Conservation (phyloP, 106 monocot species). For the Ottelia alismoides region DNA sequence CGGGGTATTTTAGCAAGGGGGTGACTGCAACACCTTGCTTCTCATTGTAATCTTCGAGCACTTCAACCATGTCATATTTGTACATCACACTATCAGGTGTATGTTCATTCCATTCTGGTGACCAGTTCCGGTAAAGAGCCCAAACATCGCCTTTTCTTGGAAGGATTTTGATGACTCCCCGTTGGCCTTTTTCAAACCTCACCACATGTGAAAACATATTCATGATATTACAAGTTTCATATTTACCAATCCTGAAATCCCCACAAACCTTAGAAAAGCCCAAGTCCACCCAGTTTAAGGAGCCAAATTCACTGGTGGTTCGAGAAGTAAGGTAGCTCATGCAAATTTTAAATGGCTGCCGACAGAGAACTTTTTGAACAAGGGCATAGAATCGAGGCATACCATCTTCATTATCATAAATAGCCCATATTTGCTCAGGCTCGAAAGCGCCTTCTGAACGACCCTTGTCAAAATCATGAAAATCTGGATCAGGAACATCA, state of each 20-base stretch:
- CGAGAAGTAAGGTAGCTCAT: slow-evolving; percentile 44
- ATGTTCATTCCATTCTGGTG: slow-evolving; percentile 53
- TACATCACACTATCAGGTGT: slow-evolving; percentile 55
- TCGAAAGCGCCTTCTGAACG: slow-evolving; percentile 38
- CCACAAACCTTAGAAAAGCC: slow-evolving; percentile 67
- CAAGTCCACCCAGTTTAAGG: slow-evolving; percentile 42
- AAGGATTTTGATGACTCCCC: slow-evolving; percentile 50
- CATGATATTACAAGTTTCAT: slow-evolving; percentile 32
- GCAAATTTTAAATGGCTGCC: slow-evolving; percentile 42
- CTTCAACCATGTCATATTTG: slow-evolving; percentile 71
- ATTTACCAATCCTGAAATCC: slow-evolving; percentile 41
- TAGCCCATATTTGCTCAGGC: slow-evolving; percentile 53
- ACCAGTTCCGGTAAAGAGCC: slow-evolving; percentile 84
- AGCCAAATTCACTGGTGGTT: slow-evolving; percentile 36
- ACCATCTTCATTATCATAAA: slow-evolving; percentile 63
- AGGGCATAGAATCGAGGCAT: slow-evolving; percentile 59
- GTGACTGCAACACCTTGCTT: slow-evolving; percentile 37
- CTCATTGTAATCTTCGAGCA: slow-evolving; percentile 49
- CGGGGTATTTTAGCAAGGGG: slow-evolving; percentile 53
- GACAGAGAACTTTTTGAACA: slow-evolving; percentile 56
- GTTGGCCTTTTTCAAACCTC: slow-evolving; percentile 41
- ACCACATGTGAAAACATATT: slow-evolving; percentile 82
- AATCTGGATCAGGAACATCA: slow-evolving; percentile 63
- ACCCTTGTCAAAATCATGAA: slow-evolving; percentile 62
- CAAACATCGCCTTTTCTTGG: slow-evolving; percentile 67